Evolutionary conservation across 306 rosid genomes (phyloP).

Genomic region (Gastrolobium villosum): DNA sequence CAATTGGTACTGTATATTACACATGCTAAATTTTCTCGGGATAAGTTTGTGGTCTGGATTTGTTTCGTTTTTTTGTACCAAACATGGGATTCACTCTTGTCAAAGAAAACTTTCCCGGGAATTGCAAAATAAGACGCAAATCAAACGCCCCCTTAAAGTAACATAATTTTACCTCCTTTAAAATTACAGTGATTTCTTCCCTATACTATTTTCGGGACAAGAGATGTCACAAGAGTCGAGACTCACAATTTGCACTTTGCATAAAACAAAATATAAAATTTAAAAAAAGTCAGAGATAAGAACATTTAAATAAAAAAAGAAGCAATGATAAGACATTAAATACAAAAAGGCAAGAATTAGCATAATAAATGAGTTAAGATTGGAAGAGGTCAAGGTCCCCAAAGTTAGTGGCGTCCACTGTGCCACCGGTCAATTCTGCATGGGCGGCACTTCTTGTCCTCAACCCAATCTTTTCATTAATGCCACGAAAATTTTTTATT

Average conservation of each 20-base stretch:
- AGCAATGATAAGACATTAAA: not conserved
- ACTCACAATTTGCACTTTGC: not conserved
- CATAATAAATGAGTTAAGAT: not conserved
- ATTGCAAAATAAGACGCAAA: too few species aligned
- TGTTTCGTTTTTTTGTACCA: too few species aligned
- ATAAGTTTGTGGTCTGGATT: too few species aligned
- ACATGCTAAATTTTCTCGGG: too few species aligned
- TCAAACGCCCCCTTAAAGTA: too few species aligned
- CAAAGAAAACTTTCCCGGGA: too few species aligned
- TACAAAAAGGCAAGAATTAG: not conserved
- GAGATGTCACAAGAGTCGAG: not conserved
- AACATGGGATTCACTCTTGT: too few species aligned
- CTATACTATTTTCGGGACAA: not conserved
- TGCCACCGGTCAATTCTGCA: not conserved
- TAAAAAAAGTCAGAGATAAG: not conserved
- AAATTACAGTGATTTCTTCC: too few species aligned
- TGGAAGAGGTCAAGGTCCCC: not conserved
- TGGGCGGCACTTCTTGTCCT: conserved; percentile 19
- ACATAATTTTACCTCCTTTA: too few species aligned
- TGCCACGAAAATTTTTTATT: too few species aligned
- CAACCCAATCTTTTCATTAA: not conserved
- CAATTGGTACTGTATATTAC: too few species aligned
- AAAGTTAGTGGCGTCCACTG: not conserved
- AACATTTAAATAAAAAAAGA: not conserved
- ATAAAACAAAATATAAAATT: not conserved